Evolutionary conservation across 371 early-diverging fungal genomes (phyloP).

Genomic region (Mucor saturninus): DNA sequence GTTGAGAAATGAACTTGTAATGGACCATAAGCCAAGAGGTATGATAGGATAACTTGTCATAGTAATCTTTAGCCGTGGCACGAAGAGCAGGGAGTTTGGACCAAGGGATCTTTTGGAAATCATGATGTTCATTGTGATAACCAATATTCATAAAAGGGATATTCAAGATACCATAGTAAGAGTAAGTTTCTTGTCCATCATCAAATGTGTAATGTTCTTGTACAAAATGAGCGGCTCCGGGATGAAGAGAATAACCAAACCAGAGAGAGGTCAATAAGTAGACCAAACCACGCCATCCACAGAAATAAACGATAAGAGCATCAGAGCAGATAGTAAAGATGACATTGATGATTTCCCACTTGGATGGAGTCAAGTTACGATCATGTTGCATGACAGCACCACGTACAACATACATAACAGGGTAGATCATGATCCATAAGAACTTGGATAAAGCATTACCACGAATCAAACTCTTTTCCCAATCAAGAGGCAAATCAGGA

Average conservation of each 20-base stretch:
- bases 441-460: constrained; percentile 79
- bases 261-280: constrained; percentile 84
- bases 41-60: constrained; percentile 84
- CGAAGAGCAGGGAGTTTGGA: constrained; percentile 84
- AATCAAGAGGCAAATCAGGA: constrained; percentile 92
- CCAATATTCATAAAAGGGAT: constrained; percentile 85
- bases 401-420: constrained; percentile 90
- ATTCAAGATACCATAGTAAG: constrained; percentile 95
- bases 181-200: constrained; percentile 96
- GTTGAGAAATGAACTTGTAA: constrained; percentile 74
- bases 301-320: constrained; percentile 56
- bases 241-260: constrained; percentile 93
- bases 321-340: constrained; percentile 70
- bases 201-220: constrained; percentile 97
- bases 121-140: constrained; percentile 98
- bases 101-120: constrained; percentile 93
- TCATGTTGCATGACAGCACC: constrained; percentile 73
- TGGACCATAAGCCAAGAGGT: constrained; percentile 90
- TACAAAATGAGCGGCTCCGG: constrained; percentile 96
- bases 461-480: constrained; percentile 82
- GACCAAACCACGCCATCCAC: constrained; percentile 71
- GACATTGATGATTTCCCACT: constrained; percentile 86
- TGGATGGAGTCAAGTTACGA: constrained; percentile 67
- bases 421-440: constrained; percentile 86
- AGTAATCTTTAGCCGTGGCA: constrained; percentile 88